These are phyloP conservation scores for Candida maesae DNA, from an alignment of 805 yeast species.

Conservation along the genomic window DNA sequence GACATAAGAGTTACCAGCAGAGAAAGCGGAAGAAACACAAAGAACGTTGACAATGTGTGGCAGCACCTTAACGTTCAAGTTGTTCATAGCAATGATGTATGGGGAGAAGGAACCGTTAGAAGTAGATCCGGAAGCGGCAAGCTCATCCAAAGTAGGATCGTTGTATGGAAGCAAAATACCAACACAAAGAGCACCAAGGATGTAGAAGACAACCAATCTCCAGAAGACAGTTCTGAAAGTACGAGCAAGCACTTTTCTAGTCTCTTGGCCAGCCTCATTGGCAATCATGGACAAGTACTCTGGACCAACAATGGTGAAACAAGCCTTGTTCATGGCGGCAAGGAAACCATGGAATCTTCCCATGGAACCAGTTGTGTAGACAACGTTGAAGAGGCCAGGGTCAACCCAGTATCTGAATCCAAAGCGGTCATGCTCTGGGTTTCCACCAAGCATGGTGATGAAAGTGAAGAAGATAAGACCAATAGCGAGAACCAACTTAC, in stretches of 20 bases:
- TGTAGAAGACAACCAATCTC: conserved; percentile 57
- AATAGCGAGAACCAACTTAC: conserved; percentile 65
- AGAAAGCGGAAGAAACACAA: conserved; percentile 49
- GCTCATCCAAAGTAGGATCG: conserved; percentile 46
- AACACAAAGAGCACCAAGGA: conserved; percentile 62
- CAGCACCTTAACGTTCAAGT: conserved; percentile 47
- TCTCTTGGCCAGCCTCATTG: conserved; percentile 69
- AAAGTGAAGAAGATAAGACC: conserved; percentile 74
- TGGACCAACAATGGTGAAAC: conserved; percentile 79
- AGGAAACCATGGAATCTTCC: conserved; percentile 69
- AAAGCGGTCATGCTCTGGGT: conserved; percentile 61
- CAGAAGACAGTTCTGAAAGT: conserved; percentile 73
- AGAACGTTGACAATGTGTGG: conserved; percentile 50
- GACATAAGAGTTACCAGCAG: conserved; percentile 53
- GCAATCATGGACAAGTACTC: conserved; percentile 82
- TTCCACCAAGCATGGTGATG: conserved; percentile 83
- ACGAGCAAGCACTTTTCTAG: conserved; percentile 65
- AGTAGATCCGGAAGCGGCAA: conserved; percentile 62
- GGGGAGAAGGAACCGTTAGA: conserved; percentile 53
- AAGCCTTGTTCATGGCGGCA: conserved; percentile 64
- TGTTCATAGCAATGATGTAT: conserved; percentile 52
- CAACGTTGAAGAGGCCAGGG: conserved; percentile 54
- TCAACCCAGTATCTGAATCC: conserved; percentile 54
- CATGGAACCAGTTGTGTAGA: conserved; percentile 47
- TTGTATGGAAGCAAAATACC: conserved; percentile 64